Evolutionary conservation across 2,329 filamentous ascomycete genomes (phyloP).

Genomic region (Aspergillus alliaceus): DNA sequence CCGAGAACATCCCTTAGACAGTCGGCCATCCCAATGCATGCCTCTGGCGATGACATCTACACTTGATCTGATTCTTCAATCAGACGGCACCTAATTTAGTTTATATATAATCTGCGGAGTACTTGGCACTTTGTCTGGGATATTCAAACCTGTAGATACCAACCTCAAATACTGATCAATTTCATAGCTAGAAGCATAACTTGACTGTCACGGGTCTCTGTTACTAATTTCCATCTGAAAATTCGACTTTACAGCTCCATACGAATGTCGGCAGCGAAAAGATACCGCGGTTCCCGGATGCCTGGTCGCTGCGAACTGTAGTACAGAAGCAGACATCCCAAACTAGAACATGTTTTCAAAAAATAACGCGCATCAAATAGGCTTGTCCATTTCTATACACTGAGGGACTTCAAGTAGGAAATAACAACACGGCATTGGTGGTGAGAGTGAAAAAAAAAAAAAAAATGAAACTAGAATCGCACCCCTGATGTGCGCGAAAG

Average conservation of each 20-base stretch:
- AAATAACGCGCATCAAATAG: neutral
- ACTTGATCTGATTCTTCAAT: neutral
- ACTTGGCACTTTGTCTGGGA: neutral
- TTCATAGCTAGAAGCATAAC: neutral
- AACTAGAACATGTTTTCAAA: too few species aligned
- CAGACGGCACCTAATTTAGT: slow-evolving; percentile 2
- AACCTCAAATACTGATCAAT: neutral
- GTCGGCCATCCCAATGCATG: neutral
- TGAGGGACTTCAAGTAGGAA: slow-evolving; percentile 24
- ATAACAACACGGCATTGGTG: slow-evolving; percentile 28
- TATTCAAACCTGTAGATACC: neutral
- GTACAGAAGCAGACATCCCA: neutral
- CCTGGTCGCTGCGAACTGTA: neutral
- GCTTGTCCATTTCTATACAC: slow-evolving; percentile 36
- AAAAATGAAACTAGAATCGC: slow-evolving; percentile 24
- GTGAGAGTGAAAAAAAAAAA: slow-evolving; percentile 20
- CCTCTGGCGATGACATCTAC: slow-evolving; percentile 1
- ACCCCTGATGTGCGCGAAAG: slow-evolving; percentile 17
- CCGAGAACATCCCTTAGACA: neutral
- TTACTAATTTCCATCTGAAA: neutral
- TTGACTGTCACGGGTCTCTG: neutral
- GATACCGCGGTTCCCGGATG: neutral
- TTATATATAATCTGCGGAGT: slow-evolving; percentile 2
- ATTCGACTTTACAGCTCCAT: neutral
- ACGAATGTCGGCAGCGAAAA: neutral